Percentiles rank a stretch among this genome's conserved stretches.
phyloP scores from a whole-genome alignment of 306 rosid species.

The Trifolium pratense region DNA sequence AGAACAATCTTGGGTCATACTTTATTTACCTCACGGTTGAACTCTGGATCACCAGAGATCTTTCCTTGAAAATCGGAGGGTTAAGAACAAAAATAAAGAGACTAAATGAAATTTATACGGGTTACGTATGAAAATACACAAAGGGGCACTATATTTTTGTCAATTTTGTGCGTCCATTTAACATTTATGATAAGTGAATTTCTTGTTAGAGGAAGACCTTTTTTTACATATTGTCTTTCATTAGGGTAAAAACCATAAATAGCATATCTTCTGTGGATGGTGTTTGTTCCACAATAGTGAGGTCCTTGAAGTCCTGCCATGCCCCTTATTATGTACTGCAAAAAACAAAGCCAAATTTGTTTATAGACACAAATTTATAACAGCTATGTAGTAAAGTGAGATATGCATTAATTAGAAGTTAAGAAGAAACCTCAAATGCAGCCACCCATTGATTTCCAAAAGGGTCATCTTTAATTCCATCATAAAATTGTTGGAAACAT shows the following conservation, averaged over 20 bases:
- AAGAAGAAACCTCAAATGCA: constrained; percentile 40
- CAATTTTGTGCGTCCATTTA: no score
- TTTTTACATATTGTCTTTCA: constrained; percentile 19
- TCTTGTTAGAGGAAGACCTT: constrained; percentile 27
- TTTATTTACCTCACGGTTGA: no score
- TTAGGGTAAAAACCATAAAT: constrained; percentile 64
- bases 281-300: constrained; percentile 55
- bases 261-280: constrained; percentile 63
- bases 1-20: no score
- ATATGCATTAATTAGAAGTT: neutral
- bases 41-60: no score
- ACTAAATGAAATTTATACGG: neutral
- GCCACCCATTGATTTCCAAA: constrained; percentile 53
- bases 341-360: neutral
- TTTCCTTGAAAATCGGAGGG: no score
- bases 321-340: constrained; percentile 49
- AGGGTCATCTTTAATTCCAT: constrained; percentile 69
- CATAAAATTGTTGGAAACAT: constrained; percentile 58
- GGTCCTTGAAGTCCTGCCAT: constrained; percentile 64
- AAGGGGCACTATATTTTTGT: no score
- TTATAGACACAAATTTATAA: neutral
- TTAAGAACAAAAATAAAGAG: no score
- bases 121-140: no score
- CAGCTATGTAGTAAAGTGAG: no score
- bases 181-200: neutral